Evolutionary conservation across 768 basidiomycete species (phyloP), one percentile per base, ranked within the genome.

Genomic region (Melanogaster broomeanus): DNA sequence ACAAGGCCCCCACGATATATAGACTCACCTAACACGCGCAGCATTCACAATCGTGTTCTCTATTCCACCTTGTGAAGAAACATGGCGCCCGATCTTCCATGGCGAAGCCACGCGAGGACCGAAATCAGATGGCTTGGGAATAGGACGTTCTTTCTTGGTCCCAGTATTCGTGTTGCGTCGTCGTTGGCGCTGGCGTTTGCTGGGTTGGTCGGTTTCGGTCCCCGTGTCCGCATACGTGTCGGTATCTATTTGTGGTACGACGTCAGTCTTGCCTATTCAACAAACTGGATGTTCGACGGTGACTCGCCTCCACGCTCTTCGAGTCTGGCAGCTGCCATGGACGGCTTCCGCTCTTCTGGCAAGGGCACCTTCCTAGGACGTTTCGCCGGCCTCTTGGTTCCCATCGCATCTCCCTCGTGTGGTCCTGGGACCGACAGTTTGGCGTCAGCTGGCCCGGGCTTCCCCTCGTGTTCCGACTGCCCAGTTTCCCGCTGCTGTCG

Each of bases 61-160:
- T 0, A 92, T 81, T 1, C 92, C 92, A 3, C 90, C 90, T 1
- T 84, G 82, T 9, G 87, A 79, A 13, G 90, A 91, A 21, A 93
- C 87, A 61, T 95, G 92, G 4, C 90, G 90, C 2, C 92, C 92
- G 12, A 93, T 74, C 62, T 87, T 87, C 85, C 85, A 88, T 0
- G 62, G 59, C 39, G 72, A 78, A 0, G 57, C 45, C 1, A 60
- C 54, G 6, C 75, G 66, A 6, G 62, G 22, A 9, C 61, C 31
- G 43, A 68, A 73, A 48, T 70, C 71, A 9, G 59, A 66, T 11
- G 62, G 63, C 12, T 52, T 56, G 3, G 56, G 58, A 19, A 55
- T 39, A 3, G 28, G 33, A 3, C 47, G 37, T 8, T 50, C 35
- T 21, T 42, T 59, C 49, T 58, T 64, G 45, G 48, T 41, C 2